phyloP scores from a whole-genome alignment of 2,329 filamentous ascomycete genomes.

The Lachnellula arida region DNA sequence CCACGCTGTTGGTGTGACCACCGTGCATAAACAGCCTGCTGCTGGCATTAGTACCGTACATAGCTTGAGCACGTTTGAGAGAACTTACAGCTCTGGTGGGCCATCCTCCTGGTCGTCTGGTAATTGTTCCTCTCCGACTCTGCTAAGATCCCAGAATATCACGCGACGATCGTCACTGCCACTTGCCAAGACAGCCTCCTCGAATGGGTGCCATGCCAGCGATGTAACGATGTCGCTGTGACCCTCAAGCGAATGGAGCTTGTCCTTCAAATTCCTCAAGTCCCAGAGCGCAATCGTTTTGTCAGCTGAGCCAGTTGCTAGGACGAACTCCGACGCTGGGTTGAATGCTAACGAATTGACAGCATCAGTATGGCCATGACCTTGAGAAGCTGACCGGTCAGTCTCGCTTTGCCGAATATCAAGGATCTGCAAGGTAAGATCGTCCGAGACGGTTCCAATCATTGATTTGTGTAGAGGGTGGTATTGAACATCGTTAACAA shows the following conservation, averaged over 20 bases:
- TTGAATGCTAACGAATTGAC: conserved; percentile 97
- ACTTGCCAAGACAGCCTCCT: conserved; percentile 83
- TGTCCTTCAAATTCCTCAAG: conserved; percentile 81
- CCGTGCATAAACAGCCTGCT: conserved; percentile 92
- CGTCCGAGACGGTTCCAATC: conserved; percentile 92
- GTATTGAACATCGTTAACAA: conserved; percentile 96
- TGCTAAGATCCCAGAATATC: conserved; percentile 93
- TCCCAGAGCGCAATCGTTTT: conserved; percentile 97
- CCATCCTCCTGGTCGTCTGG: conserved; percentile 95
- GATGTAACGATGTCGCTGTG: conserved; percentile 89
- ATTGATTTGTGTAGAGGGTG: conserved; percentile 81
- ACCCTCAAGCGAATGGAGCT: conserved; percentile 83
- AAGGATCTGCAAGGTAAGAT: conserved; percentile 86
- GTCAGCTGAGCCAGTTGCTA: conserved; percentile 91
- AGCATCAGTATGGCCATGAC: conserved; percentile 78
- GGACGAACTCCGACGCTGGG: conserved; percentile 79
- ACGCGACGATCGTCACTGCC: conserved; percentile 90
- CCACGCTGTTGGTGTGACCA: conserved; percentile 93
- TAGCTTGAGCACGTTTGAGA: not conserved
- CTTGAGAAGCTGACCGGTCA: conserved; percentile 63
- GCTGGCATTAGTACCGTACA: conserved; percentile 3
- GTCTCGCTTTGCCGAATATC: conserved; percentile 70
- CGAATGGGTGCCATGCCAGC: conserved; percentile 89
- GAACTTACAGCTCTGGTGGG: conserved; percentile 80
- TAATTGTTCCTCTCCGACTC: conserved; percentile 88